Evolutionary conservation across 2,329 filamentous ascomycete species (phyloP).

Genomic region (Cladosporium austrohemisphaericum): DNA sequence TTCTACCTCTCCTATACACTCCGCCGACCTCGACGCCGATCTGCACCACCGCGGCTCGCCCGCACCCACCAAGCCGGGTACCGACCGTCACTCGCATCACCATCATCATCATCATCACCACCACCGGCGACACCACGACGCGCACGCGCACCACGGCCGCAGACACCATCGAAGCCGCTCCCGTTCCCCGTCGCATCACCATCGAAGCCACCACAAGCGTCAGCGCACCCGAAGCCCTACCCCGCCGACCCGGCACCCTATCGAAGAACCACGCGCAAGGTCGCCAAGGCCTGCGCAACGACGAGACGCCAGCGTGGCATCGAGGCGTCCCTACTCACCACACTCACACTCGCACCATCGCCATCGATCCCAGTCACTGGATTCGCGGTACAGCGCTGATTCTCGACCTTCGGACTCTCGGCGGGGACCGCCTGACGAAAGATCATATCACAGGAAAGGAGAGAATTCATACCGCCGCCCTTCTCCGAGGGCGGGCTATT

Average conservation of each 20-base stretch:
- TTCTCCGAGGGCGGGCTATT: constrained; percentile 6
- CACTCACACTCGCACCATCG: constrained; percentile 36
- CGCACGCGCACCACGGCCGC: constrained; percentile 19
- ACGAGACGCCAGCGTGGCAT: constrained; percentile 23
- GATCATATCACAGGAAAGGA: constrained; percentile 22
- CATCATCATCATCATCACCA: constrained; percentile 16
- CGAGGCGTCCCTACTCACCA: constrained; percentile 30
- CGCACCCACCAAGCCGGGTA: constrained; percentile 1
- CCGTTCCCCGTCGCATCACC: constrained; percentile 21
- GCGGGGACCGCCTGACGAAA: constrained; percentile 16
- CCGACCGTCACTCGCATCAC: constrained; percentile 14
- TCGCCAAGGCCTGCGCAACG: constrained; percentile 29
- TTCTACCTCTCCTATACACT: neutral
- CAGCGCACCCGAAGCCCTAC: constrained; percentile 22
- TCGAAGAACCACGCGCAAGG: constrained; percentile 32
- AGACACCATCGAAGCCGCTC: constrained; percentile 21
- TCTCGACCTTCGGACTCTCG: constrained; percentile 27
- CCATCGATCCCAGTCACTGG: constrained; percentile 37
- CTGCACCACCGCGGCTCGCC: constrained; percentile 12
- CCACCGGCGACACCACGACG: constrained; percentile 16
- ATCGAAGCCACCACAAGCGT: constrained; percentile 18
- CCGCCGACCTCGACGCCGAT: constrained; percentile 1
- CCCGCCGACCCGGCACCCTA: constrained; percentile 27
- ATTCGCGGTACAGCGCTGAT: constrained; percentile 36
- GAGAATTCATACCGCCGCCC: constrained; percentile 6